Evolutionary conservation across 305 asterid species (phyloP).

Genomic region (Ruellia speciosa): DNA sequence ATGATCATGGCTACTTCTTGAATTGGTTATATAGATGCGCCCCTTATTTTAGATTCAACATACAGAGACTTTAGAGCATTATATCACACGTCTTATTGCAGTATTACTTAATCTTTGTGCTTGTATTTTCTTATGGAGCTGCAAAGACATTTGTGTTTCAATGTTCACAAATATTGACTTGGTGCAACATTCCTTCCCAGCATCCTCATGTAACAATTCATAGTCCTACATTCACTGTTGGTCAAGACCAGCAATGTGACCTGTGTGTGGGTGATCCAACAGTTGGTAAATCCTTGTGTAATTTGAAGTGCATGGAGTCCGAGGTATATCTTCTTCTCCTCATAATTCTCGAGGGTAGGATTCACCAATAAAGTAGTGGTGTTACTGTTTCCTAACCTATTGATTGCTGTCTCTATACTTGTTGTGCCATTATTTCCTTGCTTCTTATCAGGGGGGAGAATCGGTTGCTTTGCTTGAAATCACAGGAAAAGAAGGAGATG

Average conservation of each 20-base stretch:
- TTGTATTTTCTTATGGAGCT: background rate
- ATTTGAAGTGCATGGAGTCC: constrained; percentile 52
- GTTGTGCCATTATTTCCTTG: constrained; percentile 10
- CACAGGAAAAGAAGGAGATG: constrained; percentile 72
- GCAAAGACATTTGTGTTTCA: constrained; percentile 9
- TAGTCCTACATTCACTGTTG: constrained; percentile 53
- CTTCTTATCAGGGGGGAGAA: constrained; percentile 43
- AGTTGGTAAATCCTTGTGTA: constrained; percentile 63
- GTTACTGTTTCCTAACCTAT: too few relatives aligned
- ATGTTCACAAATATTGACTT: constrained; percentile 12
- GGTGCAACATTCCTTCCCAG: constrained; percentile 34
- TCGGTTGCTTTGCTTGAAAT: constrained; percentile 61
- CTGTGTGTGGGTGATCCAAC: constrained; percentile 59
- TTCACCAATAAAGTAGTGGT: too few relatives aligned
- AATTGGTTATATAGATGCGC: background rate
- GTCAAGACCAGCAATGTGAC: constrained; percentile 77
- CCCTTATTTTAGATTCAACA: too few relatives aligned
- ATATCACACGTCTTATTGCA: too few relatives aligned
- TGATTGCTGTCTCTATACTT: constrained; percentile 3
- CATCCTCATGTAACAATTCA: constrained; percentile 64
- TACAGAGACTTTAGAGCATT: too few relatives aligned
- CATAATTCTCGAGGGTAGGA: too few relatives aligned
- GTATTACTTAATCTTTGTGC: background rate
- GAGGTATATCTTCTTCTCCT: constrained; percentile 38
- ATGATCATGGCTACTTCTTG: background rate